Evolutionary conservation across 768 basidiomycete genomes (phyloP), one percentile per base, ranked within the genome.

Genomic region (Boletus huronensis): DNA sequence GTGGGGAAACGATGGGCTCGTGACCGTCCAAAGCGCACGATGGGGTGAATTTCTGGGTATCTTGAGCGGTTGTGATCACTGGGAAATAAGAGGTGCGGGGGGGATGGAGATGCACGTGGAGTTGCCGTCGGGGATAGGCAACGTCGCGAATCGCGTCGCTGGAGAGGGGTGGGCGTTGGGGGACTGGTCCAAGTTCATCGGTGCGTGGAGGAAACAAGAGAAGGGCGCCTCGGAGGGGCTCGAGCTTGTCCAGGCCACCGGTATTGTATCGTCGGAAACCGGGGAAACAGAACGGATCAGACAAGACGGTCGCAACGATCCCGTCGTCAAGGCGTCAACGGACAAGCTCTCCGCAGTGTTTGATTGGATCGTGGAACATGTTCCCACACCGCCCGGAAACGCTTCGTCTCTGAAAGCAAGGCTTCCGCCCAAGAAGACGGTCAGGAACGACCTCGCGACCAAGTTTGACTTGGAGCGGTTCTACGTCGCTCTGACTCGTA

Each of bases 11-110:
- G 95, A 98, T 63, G 93, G 93, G 0, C 77, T 98, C 34, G 95
- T 98, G 16, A 88, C 88, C 16, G 79, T 99, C n/a, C 84, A 90
- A 60, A 90, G 88, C 62, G 93, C 97, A 6, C 84, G 85, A 59
- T 98, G 96, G 95, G 97, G 97, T 17, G 91, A 97, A 65, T 98
- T 94, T 69, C 74, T 99, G 31, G 97, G 97, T 4, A 82, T 83
- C 17, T 76, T 98, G 64, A 89, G 96, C 58, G 88, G 86, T 2
- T 88, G 86, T 62, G 94, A 99, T 75, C 97, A 99, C 65, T 99
- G 97, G 97, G 89, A 96, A 63, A 81, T 98, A 68, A 75, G 97
- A 57, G 97, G 96, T 0, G 86, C 91, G 21, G 73, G 87, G n/a
- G 91, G 93, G 4, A 74, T 86, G 61, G 89, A 87, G 52, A 77